Evolutionary conservation across 2,329 filamentous ascomycete genomes (phyloP).

Genomic region (Furcasterigmium furcatum): DNA sequence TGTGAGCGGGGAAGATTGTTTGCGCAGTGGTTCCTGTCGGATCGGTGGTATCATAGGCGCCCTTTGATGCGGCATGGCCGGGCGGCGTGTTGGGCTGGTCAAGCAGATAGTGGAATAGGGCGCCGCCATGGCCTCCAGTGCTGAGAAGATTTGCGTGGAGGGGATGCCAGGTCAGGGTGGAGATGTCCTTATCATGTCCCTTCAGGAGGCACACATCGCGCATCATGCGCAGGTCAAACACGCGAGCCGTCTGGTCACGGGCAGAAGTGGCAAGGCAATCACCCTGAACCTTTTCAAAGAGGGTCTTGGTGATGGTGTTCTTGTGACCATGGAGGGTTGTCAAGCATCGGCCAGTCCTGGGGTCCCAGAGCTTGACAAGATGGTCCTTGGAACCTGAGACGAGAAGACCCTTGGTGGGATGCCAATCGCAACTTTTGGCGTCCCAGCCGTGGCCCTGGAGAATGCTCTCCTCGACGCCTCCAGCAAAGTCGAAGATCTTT

Average conservation of each 20-base stretch:
- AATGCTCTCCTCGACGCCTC: constrained; percentile 76
- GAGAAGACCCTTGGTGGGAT: constrained; percentile 88
- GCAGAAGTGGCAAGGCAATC: constrained; percentile 88
- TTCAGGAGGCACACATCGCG: constrained; percentile 90
- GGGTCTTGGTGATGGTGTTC: constrained; percentile 90
- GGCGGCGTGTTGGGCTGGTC: constrained; percentile 87
- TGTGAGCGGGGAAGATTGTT: constrained; percentile 89
- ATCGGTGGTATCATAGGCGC: constrained; percentile 83
- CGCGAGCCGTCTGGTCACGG: constrained; percentile 84
- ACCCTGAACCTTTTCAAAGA: constrained; percentile 83
- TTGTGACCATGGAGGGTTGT: constrained; percentile 96
- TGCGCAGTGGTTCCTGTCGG: constrained; percentile 78
- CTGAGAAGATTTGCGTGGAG: constrained; percentile 85
- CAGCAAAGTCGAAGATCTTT: constrained; percentile 95
- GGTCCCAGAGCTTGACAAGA: constrained; percentile 96
- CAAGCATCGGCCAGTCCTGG: constrained; percentile 82
- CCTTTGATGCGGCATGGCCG: constrained; percentile 67
- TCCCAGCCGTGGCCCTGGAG: constrained; percentile 97
- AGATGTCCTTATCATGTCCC: constrained; percentile 95
- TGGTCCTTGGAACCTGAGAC: constrained; percentile 98
- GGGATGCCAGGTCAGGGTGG: constrained; percentile 89
- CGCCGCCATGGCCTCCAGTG: constrained; percentile 86
- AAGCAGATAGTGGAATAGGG: constrained; percentile 90
- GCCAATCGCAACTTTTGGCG: constrained; percentile 95
- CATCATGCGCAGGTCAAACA: constrained; percentile 98